Conservation (phyloP, 441 rosid species). For the Corymbia citriodora region DNA sequence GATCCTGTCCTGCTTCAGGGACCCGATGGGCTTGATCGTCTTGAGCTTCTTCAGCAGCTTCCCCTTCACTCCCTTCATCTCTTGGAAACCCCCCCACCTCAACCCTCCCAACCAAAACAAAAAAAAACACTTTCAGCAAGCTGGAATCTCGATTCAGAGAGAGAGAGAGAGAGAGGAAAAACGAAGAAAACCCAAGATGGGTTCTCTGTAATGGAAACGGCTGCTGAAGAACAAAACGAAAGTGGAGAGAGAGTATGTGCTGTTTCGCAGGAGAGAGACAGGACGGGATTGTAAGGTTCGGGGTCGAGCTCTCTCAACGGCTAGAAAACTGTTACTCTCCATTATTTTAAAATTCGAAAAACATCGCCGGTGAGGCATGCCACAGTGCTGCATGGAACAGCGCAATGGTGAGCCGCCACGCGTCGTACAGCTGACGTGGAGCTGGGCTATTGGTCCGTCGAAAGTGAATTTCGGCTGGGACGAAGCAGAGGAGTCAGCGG, state of each 20-base stretch:
- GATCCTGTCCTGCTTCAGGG: constrained; percentile 60
- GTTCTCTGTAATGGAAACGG: background rate
- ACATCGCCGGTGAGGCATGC: background rate
- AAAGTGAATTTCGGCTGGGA: background rate
- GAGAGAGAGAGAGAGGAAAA: background rate
- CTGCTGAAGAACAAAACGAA: background rate
- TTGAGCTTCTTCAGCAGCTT: constrained; percentile 64
- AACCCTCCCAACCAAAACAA: background rate
- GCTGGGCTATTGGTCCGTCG: background rate
- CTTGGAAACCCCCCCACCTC: background rate
- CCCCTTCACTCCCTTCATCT: constrained; percentile 76
- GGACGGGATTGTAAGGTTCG: background rate
- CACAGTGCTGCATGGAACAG: background rate
- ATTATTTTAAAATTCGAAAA: background rate
- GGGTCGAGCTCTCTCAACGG: background rate
- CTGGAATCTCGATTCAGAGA: background rate
- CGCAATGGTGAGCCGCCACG: background rate
- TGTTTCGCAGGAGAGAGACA: background rate
- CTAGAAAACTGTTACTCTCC: background rate
- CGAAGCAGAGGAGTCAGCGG: background rate
- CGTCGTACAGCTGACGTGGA: background rate
- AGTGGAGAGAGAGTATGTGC: background rate
- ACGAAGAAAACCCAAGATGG: background rate
- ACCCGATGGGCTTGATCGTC: constrained; percentile 55
- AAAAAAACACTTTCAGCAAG: background rate